Evolutionary conservation across 495 filamentous ascomycete species (phyloP), one percentile per base, ranked within the genome.

Genomic region (Cryomyces antarcticus): DNA sequence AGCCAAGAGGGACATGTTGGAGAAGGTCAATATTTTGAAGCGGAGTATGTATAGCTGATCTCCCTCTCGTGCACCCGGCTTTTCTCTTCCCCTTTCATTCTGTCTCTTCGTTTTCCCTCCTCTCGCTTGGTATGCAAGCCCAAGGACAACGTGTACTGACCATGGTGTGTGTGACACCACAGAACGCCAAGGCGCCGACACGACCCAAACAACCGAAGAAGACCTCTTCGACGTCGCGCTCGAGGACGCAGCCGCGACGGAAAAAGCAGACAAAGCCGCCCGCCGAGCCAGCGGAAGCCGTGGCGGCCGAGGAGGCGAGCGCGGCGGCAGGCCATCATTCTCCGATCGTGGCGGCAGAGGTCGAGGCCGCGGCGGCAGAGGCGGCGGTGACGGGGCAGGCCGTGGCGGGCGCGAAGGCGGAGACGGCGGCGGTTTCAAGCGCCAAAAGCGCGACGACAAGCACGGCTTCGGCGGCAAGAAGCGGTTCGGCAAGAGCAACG

Each of bases 381-480:
- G 70, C 39, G 12, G 47, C 61, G 63, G 47, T 52, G 58, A 52
- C 48, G 59, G 40, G 47, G 56, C 43, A 27, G 45, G 9, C 6
- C 17, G 17, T 24, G 17, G 17, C 17, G 17, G 17, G 17, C 2
- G 17, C 17, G 17, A 24, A 24, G 17, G 17, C 17, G 17, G 17
- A 24, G 17, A 24, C 17, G 46, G n/a, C 11, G 49, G 37, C 6
- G 71, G 69, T 52, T 37, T 53, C 37, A 96, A 95, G 66, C 77
- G 89, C 38, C 75, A 80, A 56, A 93, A 93, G 75, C 89, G 85
- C 63, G 77, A 97, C 60, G 66, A 76, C 47, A 93, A 92, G 63
- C 95, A 76, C 57, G 89, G 89, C 27, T 89, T 82, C 59, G 89
- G 89, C 44, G 89, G 89, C 45, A 93, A 92, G 73, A 96, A 95